These are phyloP conservation scores for Cryptomeria japonica DNA, from an alignment of 75 land plant species.

Conservation along the genomic window DNA sequence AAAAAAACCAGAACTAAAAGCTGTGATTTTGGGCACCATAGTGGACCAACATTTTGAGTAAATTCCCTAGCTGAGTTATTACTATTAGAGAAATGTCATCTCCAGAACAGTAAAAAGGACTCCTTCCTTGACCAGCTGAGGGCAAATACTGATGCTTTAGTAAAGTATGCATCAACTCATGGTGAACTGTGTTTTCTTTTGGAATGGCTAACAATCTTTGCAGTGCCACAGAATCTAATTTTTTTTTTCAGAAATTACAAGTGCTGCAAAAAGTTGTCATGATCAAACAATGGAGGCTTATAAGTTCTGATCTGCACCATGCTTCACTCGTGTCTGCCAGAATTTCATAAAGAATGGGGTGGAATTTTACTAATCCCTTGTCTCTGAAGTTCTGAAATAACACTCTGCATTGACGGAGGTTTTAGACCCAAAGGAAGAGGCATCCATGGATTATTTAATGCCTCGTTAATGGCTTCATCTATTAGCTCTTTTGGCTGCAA, in stretches of 20 bases:
- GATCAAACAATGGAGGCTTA: not conserved
- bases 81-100: not conserved
- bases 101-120: not conserved
- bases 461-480: constrained; percentile 81
- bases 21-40: not conserved
- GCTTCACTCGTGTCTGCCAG: not conserved
- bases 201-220: not conserved
- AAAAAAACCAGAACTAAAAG: not conserved
- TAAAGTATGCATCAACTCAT: not conserved
- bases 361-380: constrained; percentile 79
- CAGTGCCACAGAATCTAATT: not conserved
- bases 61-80: not conserved
- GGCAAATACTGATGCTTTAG: not conserved
- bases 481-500: constrained; percentile 73
- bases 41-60: not conserved
- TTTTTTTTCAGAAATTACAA: constrained; percentile 10
- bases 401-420: constrained; percentile 84
- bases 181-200: not conserved
- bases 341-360: constrained; percentile 16
- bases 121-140: not conserved
- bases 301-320: not conserved
- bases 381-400: constrained; percentile 80
- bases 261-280: not conserved
- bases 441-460: constrained; percentile 81
- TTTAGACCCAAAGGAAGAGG: constrained; percentile 87